These are phyloP conservation scores for Aureobasidium sp. DNA, from an alignment of 2,329 filamentous ascomycete genomes.

Conservation along the genomic window DNA sequence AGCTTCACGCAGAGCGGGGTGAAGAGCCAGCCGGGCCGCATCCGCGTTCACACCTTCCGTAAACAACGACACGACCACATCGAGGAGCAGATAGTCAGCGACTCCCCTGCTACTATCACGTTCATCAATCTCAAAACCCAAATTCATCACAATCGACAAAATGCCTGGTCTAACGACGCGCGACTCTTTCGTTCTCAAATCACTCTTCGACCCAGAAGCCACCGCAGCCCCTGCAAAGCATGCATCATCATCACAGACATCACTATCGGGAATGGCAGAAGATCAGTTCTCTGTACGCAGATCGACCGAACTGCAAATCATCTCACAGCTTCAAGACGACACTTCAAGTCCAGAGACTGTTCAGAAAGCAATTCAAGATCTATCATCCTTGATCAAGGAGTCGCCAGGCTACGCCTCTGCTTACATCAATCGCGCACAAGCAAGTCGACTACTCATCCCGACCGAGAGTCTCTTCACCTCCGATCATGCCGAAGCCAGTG, in stretches of 20 bases:
- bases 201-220: constrained; percentile 34
- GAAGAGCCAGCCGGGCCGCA: not conserved
- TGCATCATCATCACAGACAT: not conserved
- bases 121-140: not conserved
- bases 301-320: constrained; percentile 3
- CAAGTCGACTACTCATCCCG: constrained; percentile 40
- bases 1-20: not conserved
- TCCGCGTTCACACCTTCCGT: not conserved
- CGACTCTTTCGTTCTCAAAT: constrained; percentile 30
- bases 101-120: not conserved
- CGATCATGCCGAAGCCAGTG: not conserved
- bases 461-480: constrained; percentile 13
- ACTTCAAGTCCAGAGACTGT: not conserved
- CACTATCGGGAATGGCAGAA: constrained; percentile 8
- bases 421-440: constrained; percentile 65
- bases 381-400: constrained; percentile 42
- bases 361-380: not conserved
- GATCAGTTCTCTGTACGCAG: not conserved
- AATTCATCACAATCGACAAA: not conserved
- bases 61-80: not conserved
- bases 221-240: constrained; percentile 24
- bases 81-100: not conserved
- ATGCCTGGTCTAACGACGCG: constrained; percentile 27
- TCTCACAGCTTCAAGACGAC: not conserved
- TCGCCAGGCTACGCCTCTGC: constrained; percentile 62